Conservation (phyloP, 176 grass and related monocot species). For the Carex parvula region DNA sequence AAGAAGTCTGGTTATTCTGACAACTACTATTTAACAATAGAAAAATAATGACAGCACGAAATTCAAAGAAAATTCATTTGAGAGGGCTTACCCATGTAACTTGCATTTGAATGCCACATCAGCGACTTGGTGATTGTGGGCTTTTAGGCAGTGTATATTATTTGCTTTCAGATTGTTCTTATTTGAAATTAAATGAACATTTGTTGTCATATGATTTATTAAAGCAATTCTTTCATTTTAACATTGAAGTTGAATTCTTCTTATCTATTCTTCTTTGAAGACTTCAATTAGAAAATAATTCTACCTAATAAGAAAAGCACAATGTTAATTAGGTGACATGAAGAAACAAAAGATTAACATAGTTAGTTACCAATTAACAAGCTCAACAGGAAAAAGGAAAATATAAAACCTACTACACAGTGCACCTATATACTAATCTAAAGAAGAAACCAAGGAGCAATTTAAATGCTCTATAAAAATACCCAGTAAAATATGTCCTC, state of each 20-base stretch:
- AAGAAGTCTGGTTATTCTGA: too few species aligned
- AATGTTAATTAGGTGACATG: not conserved
- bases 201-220: not conserved
- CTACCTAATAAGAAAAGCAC: not conserved
- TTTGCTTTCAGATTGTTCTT: not conserved
- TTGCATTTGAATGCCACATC: too few species aligned
- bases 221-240: not conserved
- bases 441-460: not conserved
- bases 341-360: not conserved
- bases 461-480: not conserved
- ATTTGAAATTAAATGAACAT: not conserved
- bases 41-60: too few species aligned
- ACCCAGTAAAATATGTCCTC: not conserved
- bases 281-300: not conserved
- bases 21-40: too few species aligned
- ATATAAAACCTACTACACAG: not conserved
- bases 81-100: too few species aligned
- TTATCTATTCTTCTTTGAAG: too few species aligned
- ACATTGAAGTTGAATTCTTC: not conserved
- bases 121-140: too few species aligned
- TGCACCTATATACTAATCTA: not conserved
- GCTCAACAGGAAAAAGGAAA: not conserved
- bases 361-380: not conserved
- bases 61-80: too few species aligned
- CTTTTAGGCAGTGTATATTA: not conserved